phyloP scores from a whole-genome alignment of 805 yeast species.

The Pichia rugopelliculosa region DNA sequence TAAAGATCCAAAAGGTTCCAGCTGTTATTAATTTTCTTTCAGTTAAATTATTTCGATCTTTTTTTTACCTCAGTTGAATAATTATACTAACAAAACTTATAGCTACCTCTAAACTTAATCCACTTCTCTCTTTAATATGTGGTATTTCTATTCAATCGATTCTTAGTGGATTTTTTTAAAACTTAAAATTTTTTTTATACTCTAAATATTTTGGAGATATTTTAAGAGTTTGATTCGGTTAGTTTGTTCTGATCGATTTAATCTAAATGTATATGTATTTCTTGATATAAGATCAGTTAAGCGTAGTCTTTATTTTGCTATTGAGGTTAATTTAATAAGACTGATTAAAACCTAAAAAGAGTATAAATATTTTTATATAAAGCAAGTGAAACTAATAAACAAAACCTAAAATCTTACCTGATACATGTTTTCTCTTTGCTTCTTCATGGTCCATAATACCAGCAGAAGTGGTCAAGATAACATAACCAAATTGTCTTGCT shows the following conservation, averaged over 20 bases:
- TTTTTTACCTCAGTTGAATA: background rate
- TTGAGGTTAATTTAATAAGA: background rate
- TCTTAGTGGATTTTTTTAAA: conserved; percentile 5
- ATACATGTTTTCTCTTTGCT: conserved; percentile 99
- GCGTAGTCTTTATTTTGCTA: background rate
- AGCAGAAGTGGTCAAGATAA: conserved; percentile 96
- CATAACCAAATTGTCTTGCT: conserved; percentile 98
- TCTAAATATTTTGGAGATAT: background rate
- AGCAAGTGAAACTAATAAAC: conserved; percentile 55
- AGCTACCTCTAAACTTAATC: conserved; percentile 6
- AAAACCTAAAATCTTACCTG: conserved; percentile 98
- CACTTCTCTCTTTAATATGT: conserved; percentile 4
- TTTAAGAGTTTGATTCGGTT: background rate
- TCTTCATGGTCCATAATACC: conserved; percentile 99
- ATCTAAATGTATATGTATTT: background rate
- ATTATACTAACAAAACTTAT: conserved; percentile 5
- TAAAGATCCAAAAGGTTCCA: no score
- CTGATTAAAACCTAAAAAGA: background rate
- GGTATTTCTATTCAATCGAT: conserved; percentile 4
- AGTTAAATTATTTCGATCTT: background rate
- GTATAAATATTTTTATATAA: background rate
- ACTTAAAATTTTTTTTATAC: background rate
- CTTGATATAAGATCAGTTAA: no score
- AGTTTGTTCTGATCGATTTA: background rate
- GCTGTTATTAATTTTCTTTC: background rate